Evolutionary conservation across 352 stramenopile species (phyloP), one percentile per base, ranked within the genome.

Genomic region (Hyaloperonospora arabidopsidis): DNA sequence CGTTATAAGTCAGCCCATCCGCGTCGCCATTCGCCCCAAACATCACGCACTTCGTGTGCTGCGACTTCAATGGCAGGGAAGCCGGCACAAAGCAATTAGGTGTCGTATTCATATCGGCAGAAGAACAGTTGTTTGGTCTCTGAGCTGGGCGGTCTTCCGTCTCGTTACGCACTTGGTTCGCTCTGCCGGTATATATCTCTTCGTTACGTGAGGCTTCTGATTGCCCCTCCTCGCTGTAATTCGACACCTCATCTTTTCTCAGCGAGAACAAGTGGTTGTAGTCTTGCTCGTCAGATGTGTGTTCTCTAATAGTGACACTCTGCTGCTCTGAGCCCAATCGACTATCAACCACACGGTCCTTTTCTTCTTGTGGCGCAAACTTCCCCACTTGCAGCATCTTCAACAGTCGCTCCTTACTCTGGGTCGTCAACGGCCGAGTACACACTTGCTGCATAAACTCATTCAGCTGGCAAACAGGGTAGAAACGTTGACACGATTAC

Each of bases 401-500:
- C 44, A 81, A 43, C 3, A 91, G 54, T n/a, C 53, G 53, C 35
- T 86, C 60, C 12, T 84, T 66, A 23, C 60, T 77, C 8, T 51
- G 41, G 12, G 64, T 47, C 12, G 74, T 72, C 48, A 91, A 51
- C 15, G 81, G 60, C 19, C 57, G 62, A 12, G 47, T 57, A 34
- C 54, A 73, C 28, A 87, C 54, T 32, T 81, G 66, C 23, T 76
- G 68, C 73, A 91, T 88, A 49, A 71, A 89, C 45, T 91, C 76
- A 45, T 89, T 84, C 74, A 85, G 38, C 49, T 57, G 25, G n/a
- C 11, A 19, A 45, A 23, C 18, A 38, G 2, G 8, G 10, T n/a
- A 40, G 21, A 15, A 1, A 36, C 2, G 4, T 45, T n/a, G 5
- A 1, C 8, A 1, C 3, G 7, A 7, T 3, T 29, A 8, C 3